phyloP scores from a whole-genome alignment of 768 basidiomycete genomes.

The Rhodotorula kratochvilovae region DNA sequence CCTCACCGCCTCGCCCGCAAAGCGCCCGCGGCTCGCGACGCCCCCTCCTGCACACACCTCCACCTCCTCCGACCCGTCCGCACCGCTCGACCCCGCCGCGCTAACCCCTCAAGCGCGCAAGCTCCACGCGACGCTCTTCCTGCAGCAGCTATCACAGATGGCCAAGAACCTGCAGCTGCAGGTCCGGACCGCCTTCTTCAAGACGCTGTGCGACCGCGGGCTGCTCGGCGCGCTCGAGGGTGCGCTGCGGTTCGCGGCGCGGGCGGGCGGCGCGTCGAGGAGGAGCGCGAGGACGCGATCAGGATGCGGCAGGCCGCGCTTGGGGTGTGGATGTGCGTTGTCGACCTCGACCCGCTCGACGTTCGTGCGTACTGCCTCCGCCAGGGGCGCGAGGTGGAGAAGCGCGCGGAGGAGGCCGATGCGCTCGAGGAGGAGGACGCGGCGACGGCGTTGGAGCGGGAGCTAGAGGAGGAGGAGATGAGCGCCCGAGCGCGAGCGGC shows the following conservation, averaged over 20 bases:
- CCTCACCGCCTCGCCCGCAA: background rate
- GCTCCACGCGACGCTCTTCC: constrained; percentile 73
- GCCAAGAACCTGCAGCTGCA: constrained; percentile 93
- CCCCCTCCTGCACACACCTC: background rate
- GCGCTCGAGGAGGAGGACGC: background rate
- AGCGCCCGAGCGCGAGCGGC: constrained; percentile 57
- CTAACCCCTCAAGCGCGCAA: constrained; percentile 38
- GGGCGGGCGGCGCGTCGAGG: background rate
- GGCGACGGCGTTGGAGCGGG: constrained; percentile 11
- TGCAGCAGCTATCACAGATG: constrained; percentile 90
- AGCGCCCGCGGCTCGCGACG: background rate
- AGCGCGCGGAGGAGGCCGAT: constrained; percentile 43
- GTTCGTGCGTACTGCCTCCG: constrained; percentile 72
- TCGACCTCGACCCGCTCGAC: constrained; percentile 86
- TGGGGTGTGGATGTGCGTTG: constrained; percentile 73
- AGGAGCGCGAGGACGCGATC: constrained; percentile 51
- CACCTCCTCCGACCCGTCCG: constrained; percentile 8
- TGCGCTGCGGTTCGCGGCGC: constrained; percentile 61
- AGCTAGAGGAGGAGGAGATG: background rate
- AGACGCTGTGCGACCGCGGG: constrained; percentile 78
- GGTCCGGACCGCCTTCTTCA: constrained; percentile 76
- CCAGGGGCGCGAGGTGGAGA: constrained; percentile 24
- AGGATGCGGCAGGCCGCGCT: constrained; percentile 74
- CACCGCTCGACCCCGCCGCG: background rate
- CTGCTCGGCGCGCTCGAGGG: constrained; percentile 87